phyloP scores from a whole-genome alignment of 805 yeast species.

The Wickerhamomyces alni region DNA sequence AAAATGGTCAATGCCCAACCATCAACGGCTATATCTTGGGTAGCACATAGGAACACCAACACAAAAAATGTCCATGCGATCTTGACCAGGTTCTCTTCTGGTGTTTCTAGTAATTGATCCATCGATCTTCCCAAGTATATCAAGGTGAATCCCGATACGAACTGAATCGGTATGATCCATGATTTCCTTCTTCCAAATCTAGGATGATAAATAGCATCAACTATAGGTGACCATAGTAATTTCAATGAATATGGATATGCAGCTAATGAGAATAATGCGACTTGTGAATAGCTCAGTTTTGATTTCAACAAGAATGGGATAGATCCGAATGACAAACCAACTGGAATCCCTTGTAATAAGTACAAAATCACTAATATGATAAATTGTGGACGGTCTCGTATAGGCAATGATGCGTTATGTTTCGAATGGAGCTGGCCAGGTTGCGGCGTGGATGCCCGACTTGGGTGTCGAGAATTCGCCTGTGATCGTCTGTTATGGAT shows the following conservation, averaged over 20 bases:
- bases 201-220: constrained; percentile 73
- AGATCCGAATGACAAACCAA: constrained; percentile 92
- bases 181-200: constrained; percentile 76
- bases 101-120: constrained; percentile 42
- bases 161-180: constrained; percentile 93
- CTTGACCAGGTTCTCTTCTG: constrained; percentile 41
- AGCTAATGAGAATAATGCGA: constrained; percentile 87
- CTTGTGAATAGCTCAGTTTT: constrained; percentile 76
- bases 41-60: constrained; percentile 85
- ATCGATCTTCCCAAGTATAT: constrained; percentile 56
- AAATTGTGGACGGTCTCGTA: constrained; percentile 68
- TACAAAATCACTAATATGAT: constrained; percentile 67
- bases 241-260: constrained; percentile 93
- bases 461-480: constrained; percentile 4
- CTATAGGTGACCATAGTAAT: constrained; percentile 92
- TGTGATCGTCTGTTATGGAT: constrained; percentile 16
- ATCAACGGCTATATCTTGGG: constrained; percentile 98
- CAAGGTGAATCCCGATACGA: constrained; percentile 66
- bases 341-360: constrained; percentile 92
- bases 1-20: constrained; percentile 96
- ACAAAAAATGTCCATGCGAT: constrained; percentile 71
- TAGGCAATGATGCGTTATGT: constrained; percentile 19
- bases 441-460: constrained; percentile 8
- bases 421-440: constrained; percentile 1
- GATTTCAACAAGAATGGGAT: constrained; percentile 86